Base-by-base conservation (phyloP, 768 basidiomycete species). In the Lactifluus echinatus region DNA sequence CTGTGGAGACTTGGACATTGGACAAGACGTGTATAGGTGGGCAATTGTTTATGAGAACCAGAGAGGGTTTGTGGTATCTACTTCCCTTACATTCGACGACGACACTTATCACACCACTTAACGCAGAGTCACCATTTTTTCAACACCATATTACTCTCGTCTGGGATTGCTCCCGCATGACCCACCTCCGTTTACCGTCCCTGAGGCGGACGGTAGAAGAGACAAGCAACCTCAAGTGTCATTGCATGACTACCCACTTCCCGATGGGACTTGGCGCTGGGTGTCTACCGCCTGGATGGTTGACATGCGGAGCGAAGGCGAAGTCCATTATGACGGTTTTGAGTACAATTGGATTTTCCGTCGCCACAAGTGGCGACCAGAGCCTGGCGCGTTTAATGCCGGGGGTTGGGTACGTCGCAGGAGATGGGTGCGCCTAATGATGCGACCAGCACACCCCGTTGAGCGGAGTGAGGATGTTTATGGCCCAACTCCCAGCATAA, bases 291-390 rank as follows among this genome's bases (percentile, higher is more conserved):
- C 78, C 7, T 92, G 89, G 89, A 87, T 91, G 86, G 81, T 91
- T 56, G 89, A 92, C 72, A 91, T 92, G 89, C 85, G 85, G 40
- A 79, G 82, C 28, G 82, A 87, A 23, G 86, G 87, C 50, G 79
- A 85, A 64, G 84, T 89, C 2, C 86, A 89, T 63, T 79, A 85
- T 62, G 88, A 90, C 63, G 89, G 89, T 50, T 92, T 89, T 64
- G 87, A 92, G 69, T 92, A 91, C 71, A 91, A 89, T 66, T 89
- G 85, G 81, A 67, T 74, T 58, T 93, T 92, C 63, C 80, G 85
- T 17, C 69, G 72, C 33, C 76, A 78, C 48, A 69, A 81, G 47
- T 93, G 89, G 89, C 77, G 79, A 17, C 72, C 86, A 0, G 71
- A 78, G 50, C 75, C 83, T 1, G 85, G 88, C 8, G 64, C 72